Conservation (phyloP, 2,329 filamentous ascomycete genomes). For the Cladosporium colombiae region DNA sequence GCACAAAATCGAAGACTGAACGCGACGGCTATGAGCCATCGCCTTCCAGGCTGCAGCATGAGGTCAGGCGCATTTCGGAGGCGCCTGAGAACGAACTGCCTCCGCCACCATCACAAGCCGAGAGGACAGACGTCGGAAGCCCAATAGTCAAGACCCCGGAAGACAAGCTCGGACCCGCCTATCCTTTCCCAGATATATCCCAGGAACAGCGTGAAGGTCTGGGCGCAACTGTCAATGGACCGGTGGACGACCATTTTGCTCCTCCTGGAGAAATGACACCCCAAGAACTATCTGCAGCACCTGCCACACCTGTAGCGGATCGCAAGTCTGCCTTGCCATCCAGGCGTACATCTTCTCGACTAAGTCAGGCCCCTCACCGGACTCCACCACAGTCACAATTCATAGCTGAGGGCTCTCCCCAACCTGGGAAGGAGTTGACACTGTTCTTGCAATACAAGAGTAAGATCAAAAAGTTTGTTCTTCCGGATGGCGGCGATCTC, state of each 20-base stretch:
- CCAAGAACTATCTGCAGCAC: slow-evolving; percentile 7
- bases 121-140: slow-evolving; percentile 41
- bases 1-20: slow-evolving; percentile 29
- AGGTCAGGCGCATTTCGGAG: slow-evolving; percentile 61
- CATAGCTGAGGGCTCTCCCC: slow-evolving; percentile 62
- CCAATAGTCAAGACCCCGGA: slow-evolving; percentile 62
- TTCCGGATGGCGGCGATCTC: slow-evolving; percentile 81
- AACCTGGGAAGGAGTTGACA: slow-evolving; percentile 81
- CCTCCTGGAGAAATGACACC: slow-evolving; percentile 18
- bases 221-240: slow-evolving; percentile 39
- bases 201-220: slow-evolving; percentile 23
- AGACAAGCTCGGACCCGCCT: slow-evolving; percentile 56
- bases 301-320: slow-evolving; percentile 18
- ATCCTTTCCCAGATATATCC: slow-evolving; percentile 32
- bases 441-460: slow-evolving; percentile 95
- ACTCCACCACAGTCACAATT: slow-evolving; percentile 47
- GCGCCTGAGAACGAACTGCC: slow-evolving; percentile 49
- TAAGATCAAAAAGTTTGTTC: slow-evolving; percentile 93
- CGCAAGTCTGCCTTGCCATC: slow-evolving; percentile 3
- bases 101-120: slow-evolving; percentile 3
- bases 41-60: slow-evolving; percentile 55
- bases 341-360: slow-evolving; percentile 11
- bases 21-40: slow-evolving; percentile 56
- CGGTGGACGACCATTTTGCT: slow-evolving; percentile 34
- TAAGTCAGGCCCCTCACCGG: slow-evolving; percentile 11